Conservation (phyloP, 164 flowering plant species). For the Warburgia ugandensis region DNA sequence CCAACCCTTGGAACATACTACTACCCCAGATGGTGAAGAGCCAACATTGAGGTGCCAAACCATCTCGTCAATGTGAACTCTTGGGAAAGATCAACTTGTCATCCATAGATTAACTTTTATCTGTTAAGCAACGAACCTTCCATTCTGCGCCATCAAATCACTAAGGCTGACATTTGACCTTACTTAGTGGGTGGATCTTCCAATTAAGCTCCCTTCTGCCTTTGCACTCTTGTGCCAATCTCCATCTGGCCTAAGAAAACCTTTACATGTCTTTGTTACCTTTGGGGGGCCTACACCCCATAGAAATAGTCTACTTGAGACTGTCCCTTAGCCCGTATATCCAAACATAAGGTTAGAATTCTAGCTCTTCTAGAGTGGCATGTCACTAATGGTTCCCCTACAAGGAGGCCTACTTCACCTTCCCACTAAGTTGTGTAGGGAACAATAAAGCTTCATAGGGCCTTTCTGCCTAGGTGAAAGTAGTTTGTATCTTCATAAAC, state of each 20-base stretch:
- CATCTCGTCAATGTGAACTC: constrained; percentile 6
- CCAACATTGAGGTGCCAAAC: neutral
- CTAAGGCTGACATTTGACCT: constrained; percentile 1
- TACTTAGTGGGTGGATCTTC: constrained; percentile 1
- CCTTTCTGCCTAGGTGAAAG: too few species aligned
- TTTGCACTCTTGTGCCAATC: neutral
- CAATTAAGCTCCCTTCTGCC: constrained; percentile 5
- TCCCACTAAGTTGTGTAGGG: too few species aligned
- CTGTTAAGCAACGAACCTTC: constrained; percentile 4
- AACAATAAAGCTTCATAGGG: too few species aligned
- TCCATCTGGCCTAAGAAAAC: neutral
- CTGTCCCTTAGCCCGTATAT: too few species aligned
- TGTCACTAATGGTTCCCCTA: too few species aligned
- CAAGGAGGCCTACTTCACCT: too few species aligned
- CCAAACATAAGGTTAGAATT: too few species aligned
- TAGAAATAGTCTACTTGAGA: too few species aligned
- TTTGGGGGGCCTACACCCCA: too few species aligned
- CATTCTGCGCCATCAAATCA: neutral
- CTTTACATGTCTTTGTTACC: too few species aligned
- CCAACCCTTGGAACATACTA: constrained; percentile 4
- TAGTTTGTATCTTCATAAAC: too few species aligned
- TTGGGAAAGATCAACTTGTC: constrained; percentile 2
- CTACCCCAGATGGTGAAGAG: constrained; percentile 3
- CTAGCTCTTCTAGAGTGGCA: too few species aligned
- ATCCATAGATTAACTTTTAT: constrained; percentile 2